Evolutionary conservation across 345 rosid species (phyloP).

Genomic region (Citrus inodora): DNA sequence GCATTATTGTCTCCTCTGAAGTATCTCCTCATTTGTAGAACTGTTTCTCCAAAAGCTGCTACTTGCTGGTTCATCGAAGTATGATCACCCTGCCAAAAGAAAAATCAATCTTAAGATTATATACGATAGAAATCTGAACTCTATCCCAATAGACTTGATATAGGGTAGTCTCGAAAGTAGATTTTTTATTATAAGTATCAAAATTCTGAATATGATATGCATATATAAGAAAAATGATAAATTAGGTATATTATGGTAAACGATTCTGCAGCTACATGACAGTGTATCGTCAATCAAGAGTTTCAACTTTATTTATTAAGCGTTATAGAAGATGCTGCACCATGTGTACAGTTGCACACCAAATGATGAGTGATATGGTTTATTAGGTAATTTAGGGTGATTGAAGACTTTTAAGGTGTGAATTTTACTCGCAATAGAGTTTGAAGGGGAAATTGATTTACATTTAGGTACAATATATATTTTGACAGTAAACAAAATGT

Average conservation of each 20-base stretch:
- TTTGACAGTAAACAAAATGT: not conserved
- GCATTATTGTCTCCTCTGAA: constrained; percentile 62
- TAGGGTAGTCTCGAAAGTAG: no score
- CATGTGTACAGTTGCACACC: no score
- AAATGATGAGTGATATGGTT: not conserved
- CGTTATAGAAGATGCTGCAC: no score
- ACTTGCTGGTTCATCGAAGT: constrained; percentile 75
- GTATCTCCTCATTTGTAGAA: constrained; percentile 49
- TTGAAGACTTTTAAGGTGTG: not conserved
- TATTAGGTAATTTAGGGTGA: no score
- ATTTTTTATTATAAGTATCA: no score
- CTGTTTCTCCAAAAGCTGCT: constrained; percentile 36
- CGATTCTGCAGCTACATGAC: not conserved
- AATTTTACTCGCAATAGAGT: not conserved
- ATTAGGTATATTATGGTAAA: not conserved
- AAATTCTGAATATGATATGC: no score
- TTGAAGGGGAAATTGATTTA: not conserved
- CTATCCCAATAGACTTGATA: no score
- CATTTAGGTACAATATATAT: not conserved
- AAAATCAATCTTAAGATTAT: not conserved
- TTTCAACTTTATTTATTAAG: not conserved
- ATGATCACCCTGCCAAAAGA: constrained; percentile 56
- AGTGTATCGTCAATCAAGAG: not conserved
- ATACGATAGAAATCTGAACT: no score
- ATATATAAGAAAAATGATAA: not conserved